Evolutionary conservation across 805 yeast genomes (phyloP).

Genomic region (Danielia reshetovae): DNA sequence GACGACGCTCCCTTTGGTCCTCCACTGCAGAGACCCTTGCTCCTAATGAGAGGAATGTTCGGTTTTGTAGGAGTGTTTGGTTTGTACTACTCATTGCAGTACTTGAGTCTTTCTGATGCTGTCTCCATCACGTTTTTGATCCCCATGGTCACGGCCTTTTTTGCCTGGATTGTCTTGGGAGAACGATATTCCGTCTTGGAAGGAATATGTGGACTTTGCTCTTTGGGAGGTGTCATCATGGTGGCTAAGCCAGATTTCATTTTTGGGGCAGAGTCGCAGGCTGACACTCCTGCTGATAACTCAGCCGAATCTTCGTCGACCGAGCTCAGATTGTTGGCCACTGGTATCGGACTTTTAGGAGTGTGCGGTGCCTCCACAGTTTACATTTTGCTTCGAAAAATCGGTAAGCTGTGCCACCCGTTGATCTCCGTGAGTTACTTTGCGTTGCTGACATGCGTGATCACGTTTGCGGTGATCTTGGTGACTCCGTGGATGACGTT

Average conservation of each 20-base stretch:
- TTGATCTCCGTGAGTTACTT: slow-evolving; percentile 74
- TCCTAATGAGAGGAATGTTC: slow-evolving; percentile 59
- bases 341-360: slow-evolving; percentile 60
- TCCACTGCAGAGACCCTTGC: slow-evolving; percentile 45
- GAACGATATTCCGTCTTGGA: slow-evolving; percentile 68
- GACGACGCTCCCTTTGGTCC: slow-evolving; percentile 73
- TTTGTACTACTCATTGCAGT: slow-evolving; percentile 68
- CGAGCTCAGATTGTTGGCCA: slow-evolving; percentile 55
- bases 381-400: slow-evolving; percentile 65
- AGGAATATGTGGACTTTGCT: slow-evolving; percentile 61
- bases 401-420: slow-evolving; percentile 79
- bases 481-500: slow-evolving; percentile 57
- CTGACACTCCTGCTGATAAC: slow-evolving; percentile 29
- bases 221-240: slow-evolving; percentile 71
- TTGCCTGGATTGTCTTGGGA: slow-evolving; percentile 63
- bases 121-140: slow-evolving; percentile 73
- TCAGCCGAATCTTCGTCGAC: slow-evolving; percentile 51
- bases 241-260: slow-evolving; percentile 79
- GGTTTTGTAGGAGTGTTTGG: slow-evolving; percentile 80
- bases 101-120: slow-evolving; percentile 75
- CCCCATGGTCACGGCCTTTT: slow-evolving; percentile 71
- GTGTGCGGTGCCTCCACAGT: slow-evolving; percentile 68
- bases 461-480: slow-evolving; percentile 50
- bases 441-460: slow-evolving; percentile 55
- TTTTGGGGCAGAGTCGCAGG: slow-evolving; percentile 44